phyloP scores from a whole-genome alignment of 164 flowering plant genomes.

The Nelumbo lutea region DNA sequence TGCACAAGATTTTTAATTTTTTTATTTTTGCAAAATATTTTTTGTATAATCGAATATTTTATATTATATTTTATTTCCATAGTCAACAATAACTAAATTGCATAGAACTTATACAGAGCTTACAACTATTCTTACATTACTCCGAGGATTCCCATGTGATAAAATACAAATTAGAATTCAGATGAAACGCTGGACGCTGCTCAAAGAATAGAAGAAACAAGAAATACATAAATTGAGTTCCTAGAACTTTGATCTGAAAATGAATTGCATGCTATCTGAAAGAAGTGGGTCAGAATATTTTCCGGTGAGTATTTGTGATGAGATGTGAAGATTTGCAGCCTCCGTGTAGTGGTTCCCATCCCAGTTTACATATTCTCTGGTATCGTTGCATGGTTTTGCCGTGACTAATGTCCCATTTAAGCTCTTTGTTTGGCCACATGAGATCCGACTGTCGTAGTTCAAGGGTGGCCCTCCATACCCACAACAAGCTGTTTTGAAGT shows the following conservation, averaged over 20 bases:
- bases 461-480: constrained; percentile 79
- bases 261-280: constrained; percentile 50
- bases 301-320: constrained; percentile 74
- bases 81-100: too few species aligned
- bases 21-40: too few species aligned
- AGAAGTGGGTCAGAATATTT: constrained; percentile 68
- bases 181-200: too few species aligned
- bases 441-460: constrained; percentile 53
- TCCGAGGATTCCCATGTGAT: background rate
- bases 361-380: constrained; percentile 65
- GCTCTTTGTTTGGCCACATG: constrained; percentile 61
- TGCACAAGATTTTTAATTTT: too few species aligned
- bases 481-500: constrained; percentile 65
- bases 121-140: background rate
- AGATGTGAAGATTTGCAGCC: constrained; percentile 64
- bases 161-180: too few species aligned
- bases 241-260: constrained; percentile 47
- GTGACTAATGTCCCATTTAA: constrained; percentile 60
- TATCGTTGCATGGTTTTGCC: constrained; percentile 50
- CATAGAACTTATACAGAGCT: background rate
- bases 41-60: too few species aligned
- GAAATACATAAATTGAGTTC: background rate
- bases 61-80: too few species aligned
- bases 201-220: too few species aligned
- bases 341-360: constrained; percentile 90